Base-by-base conservation (phyloP, 148 eudicot species). In the Drosera capensis region DNA sequence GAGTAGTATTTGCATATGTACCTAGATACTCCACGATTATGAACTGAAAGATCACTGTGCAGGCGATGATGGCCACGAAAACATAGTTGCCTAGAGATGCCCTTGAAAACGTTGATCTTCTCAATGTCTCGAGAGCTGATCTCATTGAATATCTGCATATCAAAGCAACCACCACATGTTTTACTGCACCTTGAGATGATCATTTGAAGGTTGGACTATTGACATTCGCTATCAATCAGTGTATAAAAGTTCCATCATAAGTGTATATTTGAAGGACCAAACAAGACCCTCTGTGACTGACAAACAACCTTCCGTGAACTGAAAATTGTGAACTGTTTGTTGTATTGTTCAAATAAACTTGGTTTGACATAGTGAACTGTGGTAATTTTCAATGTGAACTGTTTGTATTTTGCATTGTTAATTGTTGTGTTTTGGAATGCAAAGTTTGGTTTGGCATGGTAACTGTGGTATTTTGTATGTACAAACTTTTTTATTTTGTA, bases 41-140 rank as follows among this genome's bases (percentile, higher is more conserved):
- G 59, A 90, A 75, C 60, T 90, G 97, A 59, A 78, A 84, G 56
- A 90, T 7, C 45, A 75, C 75, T 0, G 97, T 90, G 39, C 64
- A 50, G 23, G 75, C 36, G 35, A 90, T 42, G 51, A 87, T 85
- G 1, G 47, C 20, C 29, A 78, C 78, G 50, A 90, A 90, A 16
- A 90, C 93, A 40, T 80, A 63, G 70, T 90, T 90, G 55, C 80
- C 87, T 41, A 80, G n/a, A 41, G 48, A 90, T 84, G 48, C 97
- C 97, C 36, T 84, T 71, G 6, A 80, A 59, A 25, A 90, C 97
- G 23, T 90, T 66, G 17, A 71, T 60, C 65, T 75, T 66, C 62
- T 84, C 97, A 94, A 90, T 90, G 55, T 90, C 88, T 46, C 97
- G 59, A 8, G 95, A 90, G 70, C 74, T 90, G 61, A 90, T 65